Base-by-base conservation (phyloP, 2,329 filamentous ascomycete species). In the Fusarium beomiforme region DNA sequence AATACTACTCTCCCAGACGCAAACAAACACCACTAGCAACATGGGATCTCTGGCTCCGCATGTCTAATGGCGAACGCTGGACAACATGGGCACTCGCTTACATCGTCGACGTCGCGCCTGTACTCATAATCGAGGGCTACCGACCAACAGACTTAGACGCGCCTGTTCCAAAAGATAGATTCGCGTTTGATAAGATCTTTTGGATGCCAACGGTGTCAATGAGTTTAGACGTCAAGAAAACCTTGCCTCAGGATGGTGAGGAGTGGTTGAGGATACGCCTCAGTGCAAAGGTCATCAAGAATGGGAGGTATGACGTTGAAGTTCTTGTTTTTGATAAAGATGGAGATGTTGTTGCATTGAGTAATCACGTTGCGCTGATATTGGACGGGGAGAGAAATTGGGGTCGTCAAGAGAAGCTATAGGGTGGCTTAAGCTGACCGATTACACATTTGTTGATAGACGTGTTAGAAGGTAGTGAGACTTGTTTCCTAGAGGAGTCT, bases 191-290 rank as follows among this genome's bases (percentile, higher is more conserved):
- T 49, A 77, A 79, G 12, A 72, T 78, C 9, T 89, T 89, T 73
- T 94, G 92, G 93, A 94, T 93, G 78, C 92, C 92, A 0, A 97
- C 93, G 0, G 80, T 97, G 3, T 82, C 90, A 21, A 81, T 96
- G 77, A 94, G 93, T 77, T 75, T 97, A 24, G 93, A 97, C 69
- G 83, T 94, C 41, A 96, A 95, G 83, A 93, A 91, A 78, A 79
- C 85, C 10, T 78, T 97, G 46, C 92, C 92, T 0, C 81, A 82
- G 7, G 87, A 88, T 43, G 93, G 93, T 0, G 88, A 89, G 2
- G 90, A 93, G 78, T 96, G 92, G 90, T 77, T 97, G 57, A 91
- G 91, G 74, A 83, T 90, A 42, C 85, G 92, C 34, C 85, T 91
- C 16, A 85, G 87, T 59, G 85, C 89, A 8, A 94, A 93, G 80